Conservation (phyloP, 2,329 filamentous ascomycete species). For the Monilinia fructigena region DNA sequence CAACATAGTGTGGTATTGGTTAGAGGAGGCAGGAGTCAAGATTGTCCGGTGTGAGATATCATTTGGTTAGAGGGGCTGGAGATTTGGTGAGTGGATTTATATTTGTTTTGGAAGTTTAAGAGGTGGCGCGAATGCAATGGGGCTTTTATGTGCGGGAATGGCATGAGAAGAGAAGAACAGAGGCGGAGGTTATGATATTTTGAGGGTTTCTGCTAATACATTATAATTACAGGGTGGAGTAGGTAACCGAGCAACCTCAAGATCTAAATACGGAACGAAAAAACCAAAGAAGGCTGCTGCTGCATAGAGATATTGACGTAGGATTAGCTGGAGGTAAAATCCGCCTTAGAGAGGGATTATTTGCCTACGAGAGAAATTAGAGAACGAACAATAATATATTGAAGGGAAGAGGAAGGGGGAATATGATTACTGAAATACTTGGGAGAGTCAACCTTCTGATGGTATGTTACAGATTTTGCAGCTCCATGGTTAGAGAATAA, state of each 20-base stretch:
- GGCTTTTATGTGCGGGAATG: not conserved
- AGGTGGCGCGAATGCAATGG: no score
- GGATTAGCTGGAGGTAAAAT: slow-evolving; percentile 15
- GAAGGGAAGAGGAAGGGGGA: not conserved
- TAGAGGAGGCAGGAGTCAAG: slow-evolving; percentile 87
- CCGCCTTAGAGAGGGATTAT: not conserved
- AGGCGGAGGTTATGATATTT: not conserved
- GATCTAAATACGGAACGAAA: slow-evolving; percentile 98
- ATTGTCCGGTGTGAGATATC: slow-evolving; percentile 98
- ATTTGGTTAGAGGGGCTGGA: slow-evolving; percentile 84
- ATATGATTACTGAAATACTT: not conserved
- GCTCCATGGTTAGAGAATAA: not conserved
- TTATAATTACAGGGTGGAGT: slow-evolving; percentile 72
- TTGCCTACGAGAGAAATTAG: not conserved
- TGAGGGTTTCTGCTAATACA: slow-evolving; percentile 33
- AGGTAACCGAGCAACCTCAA: slow-evolving; percentile 73
- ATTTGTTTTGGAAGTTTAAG: not conserved
- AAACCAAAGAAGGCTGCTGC: slow-evolving; percentile 81
- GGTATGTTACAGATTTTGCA: not conserved
- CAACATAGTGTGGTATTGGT: slow-evolving; percentile 97
- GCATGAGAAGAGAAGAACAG: not conserved
- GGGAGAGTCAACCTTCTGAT: not conserved
- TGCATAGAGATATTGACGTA: slow-evolving; percentile 14
- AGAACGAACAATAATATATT: not conserved
- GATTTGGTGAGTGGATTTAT: slow-evolving; percentile 72